These are phyloP conservation scores for Geranium rotundifolium DNA, from an alignment of 345 rosid species.

Conservation along the genomic window DNA sequence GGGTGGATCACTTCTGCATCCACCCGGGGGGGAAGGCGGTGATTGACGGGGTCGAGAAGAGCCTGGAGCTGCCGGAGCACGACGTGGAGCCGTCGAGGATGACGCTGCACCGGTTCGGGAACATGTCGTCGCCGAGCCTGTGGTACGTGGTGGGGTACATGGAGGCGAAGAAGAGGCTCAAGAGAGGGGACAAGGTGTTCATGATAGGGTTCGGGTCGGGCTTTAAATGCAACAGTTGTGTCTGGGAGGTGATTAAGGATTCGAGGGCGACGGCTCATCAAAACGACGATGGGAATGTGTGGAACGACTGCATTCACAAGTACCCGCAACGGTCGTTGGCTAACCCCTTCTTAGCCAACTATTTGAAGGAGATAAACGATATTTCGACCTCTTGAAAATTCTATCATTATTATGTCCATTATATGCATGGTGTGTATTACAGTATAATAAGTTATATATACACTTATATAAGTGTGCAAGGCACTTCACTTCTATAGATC, in stretches of 20 bases:
- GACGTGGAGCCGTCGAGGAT: conserved; percentile 24
- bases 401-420: too few species aligned
- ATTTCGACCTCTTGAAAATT: too few species aligned
- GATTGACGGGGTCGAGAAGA: conserved; percentile 13
- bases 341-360: conserved; percentile 13
- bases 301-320: conserved; percentile 19
- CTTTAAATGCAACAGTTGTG: conserved; percentile 22
- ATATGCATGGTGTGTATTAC: too few species aligned
- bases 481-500: too few species aligned
- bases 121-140: conserved; percentile 17
- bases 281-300: conserved; percentile 6
- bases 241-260: conserved; percentile 20
- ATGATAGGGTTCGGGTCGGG: conserved; percentile 26
- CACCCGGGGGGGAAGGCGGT: conserved; percentile 24
- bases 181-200: conserved; percentile 16
- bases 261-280: background rate
- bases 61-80: conserved; percentile 9
- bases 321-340: conserved; percentile 10
- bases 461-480: too few species aligned
- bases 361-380: conserved; percentile 8
- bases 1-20: conserved; percentile 22
- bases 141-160: conserved; percentile 27
- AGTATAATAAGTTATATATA: too few species aligned
- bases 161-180: conserved; percentile 24
- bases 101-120: conserved; percentile 22